These are phyloP conservation scores for Leccinum pellstonianum DNA, from an alignment of 768 basidiomycete species.

Conservation along the genomic window DNA sequence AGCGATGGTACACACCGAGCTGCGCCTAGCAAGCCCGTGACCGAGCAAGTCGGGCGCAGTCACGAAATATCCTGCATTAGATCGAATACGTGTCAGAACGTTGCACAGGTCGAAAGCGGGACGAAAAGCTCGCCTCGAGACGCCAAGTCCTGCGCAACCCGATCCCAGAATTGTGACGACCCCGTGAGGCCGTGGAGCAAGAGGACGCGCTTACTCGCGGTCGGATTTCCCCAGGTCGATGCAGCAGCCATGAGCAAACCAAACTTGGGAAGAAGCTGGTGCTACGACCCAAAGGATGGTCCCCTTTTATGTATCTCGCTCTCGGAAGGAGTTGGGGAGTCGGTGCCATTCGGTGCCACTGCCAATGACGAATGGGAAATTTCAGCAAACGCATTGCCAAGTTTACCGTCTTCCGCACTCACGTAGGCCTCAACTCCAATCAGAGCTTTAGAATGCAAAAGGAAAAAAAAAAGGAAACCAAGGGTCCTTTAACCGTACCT, in stretches of 20 bases:
- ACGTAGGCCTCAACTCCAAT: too few species aligned
- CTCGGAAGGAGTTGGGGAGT: not conserved
- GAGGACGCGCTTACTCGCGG: slow-evolving; percentile 15
- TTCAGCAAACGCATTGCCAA: not conserved
- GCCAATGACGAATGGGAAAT: not conserved
- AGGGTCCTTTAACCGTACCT: not conserved
- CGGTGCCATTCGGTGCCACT: not conserved
- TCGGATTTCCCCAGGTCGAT: slow-evolving; percentile 20
- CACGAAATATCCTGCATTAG: slow-evolving; percentile 23
- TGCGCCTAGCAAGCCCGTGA: slow-evolving; percentile 13
- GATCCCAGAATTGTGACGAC: slow-evolving; percentile 17
- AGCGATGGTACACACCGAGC: slow-evolving; percentile 14
- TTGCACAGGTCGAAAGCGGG: not conserved
- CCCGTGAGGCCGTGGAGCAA: slow-evolving; percentile 22
- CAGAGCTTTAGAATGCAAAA: not conserved
- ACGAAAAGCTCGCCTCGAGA: slow-evolving; percentile 15
- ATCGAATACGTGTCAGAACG: not conserved
- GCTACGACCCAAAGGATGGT: not conserved
- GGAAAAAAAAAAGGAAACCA: too few species aligned
- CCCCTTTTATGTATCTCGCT: not conserved
- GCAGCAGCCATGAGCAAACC: not conserved
- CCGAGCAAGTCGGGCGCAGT: slow-evolving; percentile 25
- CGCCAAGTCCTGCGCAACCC: slow-evolving; percentile 15
- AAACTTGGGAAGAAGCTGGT: not conserved
- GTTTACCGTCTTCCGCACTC: not conserved